These are phyloP conservation scores for Annulohypoxylon truncatum DNA, from an alignment of 2,329 filamentous ascomycete species.

Conservation along the genomic window DNA sequence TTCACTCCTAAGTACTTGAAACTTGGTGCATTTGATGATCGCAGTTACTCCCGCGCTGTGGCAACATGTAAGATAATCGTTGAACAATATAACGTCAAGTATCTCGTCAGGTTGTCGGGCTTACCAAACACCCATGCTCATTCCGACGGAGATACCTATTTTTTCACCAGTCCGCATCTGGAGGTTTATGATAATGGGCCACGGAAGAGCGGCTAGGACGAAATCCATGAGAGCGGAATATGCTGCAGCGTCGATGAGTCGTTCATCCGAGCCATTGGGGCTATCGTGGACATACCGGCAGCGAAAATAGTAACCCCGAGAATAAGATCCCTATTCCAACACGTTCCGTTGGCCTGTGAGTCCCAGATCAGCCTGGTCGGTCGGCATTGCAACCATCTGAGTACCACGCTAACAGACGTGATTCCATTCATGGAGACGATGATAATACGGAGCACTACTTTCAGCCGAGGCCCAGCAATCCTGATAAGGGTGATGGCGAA, in stretches of 20 bases:
- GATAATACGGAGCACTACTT: constrained; percentile 48
- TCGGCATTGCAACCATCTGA: constrained; percentile 40
- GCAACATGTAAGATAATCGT: neutral
- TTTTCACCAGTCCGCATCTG: constrained; percentile 54
- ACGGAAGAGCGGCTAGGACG: constrained; percentile 53
- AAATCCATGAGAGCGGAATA: constrained; percentile 52
- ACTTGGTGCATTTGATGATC: constrained; percentile 35
- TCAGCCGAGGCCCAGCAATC: constrained; percentile 46
- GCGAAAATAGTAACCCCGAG: constrained; percentile 40
- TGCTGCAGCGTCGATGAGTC: constrained; percentile 24
- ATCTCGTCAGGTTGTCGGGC: neutral
- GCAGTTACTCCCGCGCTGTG: constrained; percentile 37
- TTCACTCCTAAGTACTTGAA: constrained; percentile 22
- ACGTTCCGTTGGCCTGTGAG: constrained; percentile 21
- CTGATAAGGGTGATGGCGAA: constrained; percentile 53
- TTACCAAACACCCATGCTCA: constrained; percentile 53
- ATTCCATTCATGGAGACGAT: constrained; percentile 49
- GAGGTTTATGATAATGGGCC: constrained; percentile 52
- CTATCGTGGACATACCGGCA: constrained; percentile 19
- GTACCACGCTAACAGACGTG: constrained; percentile 43
- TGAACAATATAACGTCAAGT: neutral
- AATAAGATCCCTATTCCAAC: constrained; percentile 33
- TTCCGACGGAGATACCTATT: constrained; percentile 51
- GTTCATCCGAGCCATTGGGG: neutral
- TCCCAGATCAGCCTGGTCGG: constrained; percentile 33